Evolutionary conservation across 2,329 filamentous ascomycete species (phyloP), one percentile per base, ranked within the genome.

Genomic region (Nectriaceae sp.): DNA sequence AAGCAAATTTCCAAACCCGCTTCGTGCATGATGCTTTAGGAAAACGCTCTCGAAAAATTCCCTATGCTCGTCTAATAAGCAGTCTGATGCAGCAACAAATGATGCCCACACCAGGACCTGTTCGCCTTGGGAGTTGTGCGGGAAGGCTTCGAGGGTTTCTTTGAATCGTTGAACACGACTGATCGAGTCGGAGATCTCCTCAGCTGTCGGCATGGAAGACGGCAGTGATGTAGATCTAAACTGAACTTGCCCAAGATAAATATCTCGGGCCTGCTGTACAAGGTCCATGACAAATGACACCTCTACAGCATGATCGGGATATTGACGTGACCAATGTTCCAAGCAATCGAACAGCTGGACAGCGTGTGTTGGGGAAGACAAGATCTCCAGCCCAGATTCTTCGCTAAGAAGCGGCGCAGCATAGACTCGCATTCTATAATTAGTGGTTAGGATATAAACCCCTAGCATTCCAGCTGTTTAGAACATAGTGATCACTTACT

Each of bases 251-350:
- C 96, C 90, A 2, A 96, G 75, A 63, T 89, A 94, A 41, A 96
- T 95, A 2, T 85, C 83, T 3, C 88, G 87, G 0, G 90, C 89
- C 63, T 96, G 90, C 1, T 96, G 82, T 59, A 88, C 89, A 74
- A 96, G 87, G 54, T 95, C 93, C 38, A 85, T 77, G 59, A 95
- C 80, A 39, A 90, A 85, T 1, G 84, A 85, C 55, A 85, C 87
- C 2, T 88, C 82, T 1, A 95, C 71, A 4, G 85, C 80, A 51
- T 89, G 89, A 64, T 96, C 89, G 58, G 95, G 80, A 6, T 82
- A 77, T 4, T 90, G 80, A 64, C 96, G 90, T 3, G 58, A 46
- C 0, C 57, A 61, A 40, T 60, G 50, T 18, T 53, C 55, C 1
- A 63, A 52, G 5, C 57, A 62, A 1, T 59, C 57, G 1, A 63